A percentile compares a stretch with the other conserved stretches of the same genome.
Conservation (phyloP, 495 filamentous ascomycete species). For the Neurospora discreta region DNA sequence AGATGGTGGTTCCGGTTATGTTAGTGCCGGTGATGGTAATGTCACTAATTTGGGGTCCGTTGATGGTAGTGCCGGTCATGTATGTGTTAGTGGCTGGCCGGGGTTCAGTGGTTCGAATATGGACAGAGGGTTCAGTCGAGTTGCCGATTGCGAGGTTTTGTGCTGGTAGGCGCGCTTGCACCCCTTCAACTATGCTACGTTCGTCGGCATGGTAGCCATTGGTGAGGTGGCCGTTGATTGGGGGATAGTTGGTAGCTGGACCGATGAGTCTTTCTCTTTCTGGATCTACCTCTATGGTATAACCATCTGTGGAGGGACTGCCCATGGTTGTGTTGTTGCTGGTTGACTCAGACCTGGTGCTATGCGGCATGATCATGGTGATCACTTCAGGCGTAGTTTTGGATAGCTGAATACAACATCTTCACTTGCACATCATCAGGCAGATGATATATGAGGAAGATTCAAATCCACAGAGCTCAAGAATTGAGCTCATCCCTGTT, state of each 20-base stretch:
- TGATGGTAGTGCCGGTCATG: background rate
- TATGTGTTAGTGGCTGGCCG: no score
- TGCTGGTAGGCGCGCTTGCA: background rate
- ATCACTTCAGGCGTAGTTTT: no score
- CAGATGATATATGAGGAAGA: no score
- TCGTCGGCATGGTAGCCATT: background rate
- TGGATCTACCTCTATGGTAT: background rate
- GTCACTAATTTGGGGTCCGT: background rate
- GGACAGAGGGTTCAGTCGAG: background rate
- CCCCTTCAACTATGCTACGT: background rate
- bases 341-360: background rate
- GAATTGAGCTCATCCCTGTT: no score
- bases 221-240: background rate
- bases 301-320: fast-evolving
- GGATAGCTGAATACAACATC: no score
- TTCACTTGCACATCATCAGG: no score
- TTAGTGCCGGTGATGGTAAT: background rate
- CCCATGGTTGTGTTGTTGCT: background rate
- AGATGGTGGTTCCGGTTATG: background rate
- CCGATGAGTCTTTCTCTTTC: background rate
- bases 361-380: no score
- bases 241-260: background rate
- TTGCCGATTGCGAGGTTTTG: background rate
- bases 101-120: no score
- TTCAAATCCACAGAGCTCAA: no score